Evolutionary conservation across 108 stramenopile genomes (phyloP), one percentile per base, ranked within the genome.

Genomic region (Skeletonema marinoi): DNA sequence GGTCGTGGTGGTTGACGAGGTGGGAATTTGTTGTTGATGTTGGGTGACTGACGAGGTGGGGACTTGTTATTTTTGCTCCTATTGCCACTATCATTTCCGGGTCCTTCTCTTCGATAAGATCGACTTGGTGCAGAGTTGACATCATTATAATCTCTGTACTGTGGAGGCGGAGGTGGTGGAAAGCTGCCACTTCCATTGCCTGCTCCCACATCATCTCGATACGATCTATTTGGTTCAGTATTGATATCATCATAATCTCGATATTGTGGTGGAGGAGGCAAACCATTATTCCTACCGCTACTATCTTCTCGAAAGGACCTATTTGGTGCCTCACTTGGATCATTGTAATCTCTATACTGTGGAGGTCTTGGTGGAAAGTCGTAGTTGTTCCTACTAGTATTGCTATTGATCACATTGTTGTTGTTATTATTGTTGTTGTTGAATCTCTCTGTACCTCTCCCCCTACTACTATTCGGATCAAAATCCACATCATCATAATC

Each of bases 91-190:
- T 7, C 25, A 56, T 56, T 29, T 4, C 19, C 25, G 2, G 54
- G 6, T 10, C 54, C 54, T 25, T 29, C 54, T 25, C 21, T 25
- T 10, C 54, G 54, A 29, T 56, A 56, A 6, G 54, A 56, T 56
- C 54, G 19, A 56, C 21, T 56, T 25, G 54, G 54, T 25, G 19
- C 54, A 56, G 19, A 25, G 25, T 56, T 56, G 25, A 56, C n/a
- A 56, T 56, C 54, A 56, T 56, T 25, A 56, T 29, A 56, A 56
- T 56, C 54, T 56, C 54, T 56, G 10, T 56, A 56, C n/a, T 56
- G 54, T 56, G 54, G 10, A 9, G 19, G 21, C 1, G 25, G 50
- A 1, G 19, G 54, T 5, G 50, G 50, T 19, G 50, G 50, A 56
- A 56, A 56, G 19, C 25, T 56, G 19, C 25, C 6, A 9, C 21